A percentile compares a stretch with the other conserved stretches of the same genome.
Evolutionary conservation across 2,329 filamentous ascomycete genomes (phyloP).

Genomic region (Xylariales sp.): DNA sequence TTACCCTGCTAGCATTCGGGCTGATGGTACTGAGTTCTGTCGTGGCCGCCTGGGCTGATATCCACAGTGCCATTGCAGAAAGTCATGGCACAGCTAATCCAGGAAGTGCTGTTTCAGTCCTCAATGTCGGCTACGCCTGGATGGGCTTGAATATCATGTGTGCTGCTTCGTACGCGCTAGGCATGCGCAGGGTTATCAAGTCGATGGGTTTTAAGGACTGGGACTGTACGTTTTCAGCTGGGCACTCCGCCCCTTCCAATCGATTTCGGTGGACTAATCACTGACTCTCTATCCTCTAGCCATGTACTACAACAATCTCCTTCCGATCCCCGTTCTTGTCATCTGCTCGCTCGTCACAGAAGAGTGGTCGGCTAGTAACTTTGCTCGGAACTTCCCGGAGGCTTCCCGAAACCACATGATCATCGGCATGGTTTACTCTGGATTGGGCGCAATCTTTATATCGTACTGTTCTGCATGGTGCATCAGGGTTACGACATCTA

Average conservation of each 20-base stretch:
- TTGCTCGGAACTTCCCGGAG: conserved; percentile 79
- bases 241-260: no score
- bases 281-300: no score
- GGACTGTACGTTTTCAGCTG: conserved; percentile 91
- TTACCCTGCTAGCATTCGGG: conserved; percentile 88
- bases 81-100: conserved; percentile 47
- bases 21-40: conserved; percentile 94
- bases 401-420: conserved; percentile 75
- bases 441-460: conserved; percentile 90
- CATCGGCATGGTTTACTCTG: conserved; percentile 88
- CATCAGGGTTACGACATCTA: conserved; percentile 95
- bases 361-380: conserved; percentile 85
- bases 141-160: conserved; percentile 96
- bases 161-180: conserved; percentile 81
- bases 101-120: conserved; percentile 73
- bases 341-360: conserved; percentile 77
- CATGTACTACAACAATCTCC: conserved; percentile 99
- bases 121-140: conserved; percentile 96
- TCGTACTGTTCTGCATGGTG: conserved; percentile 99
- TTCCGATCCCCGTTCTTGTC: conserved; percentile 89
- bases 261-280: no score
- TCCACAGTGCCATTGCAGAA: conserved; percentile 53
- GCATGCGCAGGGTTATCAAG: conserved; percentile 98
- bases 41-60: conserved; percentile 95
- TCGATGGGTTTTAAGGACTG: conserved; percentile 99